phyloP scores from a whole-genome alignment of 495 filamentous ascomycete species.

The Wilcoxina mikolae region DNA sequence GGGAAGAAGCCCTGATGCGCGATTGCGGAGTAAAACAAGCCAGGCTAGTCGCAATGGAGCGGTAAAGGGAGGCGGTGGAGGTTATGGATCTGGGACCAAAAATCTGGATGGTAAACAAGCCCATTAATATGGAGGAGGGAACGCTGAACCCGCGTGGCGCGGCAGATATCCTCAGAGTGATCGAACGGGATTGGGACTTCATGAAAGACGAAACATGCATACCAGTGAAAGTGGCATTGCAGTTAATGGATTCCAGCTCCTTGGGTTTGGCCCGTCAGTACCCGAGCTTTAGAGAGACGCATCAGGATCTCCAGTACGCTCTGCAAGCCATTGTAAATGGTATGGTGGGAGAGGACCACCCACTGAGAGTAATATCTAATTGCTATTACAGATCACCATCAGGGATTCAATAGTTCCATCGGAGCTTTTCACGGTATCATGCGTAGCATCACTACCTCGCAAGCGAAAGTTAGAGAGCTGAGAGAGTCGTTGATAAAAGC shows the following conservation, averaged over 20 bases:
- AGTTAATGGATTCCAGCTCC: conserved; percentile 85
- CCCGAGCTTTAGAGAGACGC: conserved; percentile 62
- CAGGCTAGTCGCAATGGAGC: conserved; percentile 20
- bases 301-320: conserved; percentile 72
- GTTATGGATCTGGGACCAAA: conserved; percentile 23
- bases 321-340: conserved; percentile 88
- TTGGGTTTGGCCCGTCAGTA: conserved; percentile 81
- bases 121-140: background rate
- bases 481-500: conserved; percentile 71
- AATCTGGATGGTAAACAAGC: conserved; percentile 23
- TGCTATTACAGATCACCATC: conserved; percentile 60
- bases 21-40: conserved; percentile 7
- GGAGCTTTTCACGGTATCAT: conserved; percentile 98
- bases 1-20: conserved; percentile 10
- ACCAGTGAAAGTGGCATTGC: conserved; percentile 80
- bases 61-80: background rate
- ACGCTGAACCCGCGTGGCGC: background rate
- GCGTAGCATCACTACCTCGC: conserved; percentile 74
- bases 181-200: conserved; percentile 77
- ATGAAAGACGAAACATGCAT: conserved; percentile 79
- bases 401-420: conserved; percentile 98
- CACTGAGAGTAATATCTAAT: conserved; percentile 11
- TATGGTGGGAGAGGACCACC: conserved; percentile 15
- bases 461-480: conserved; percentile 65
- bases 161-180: conserved; percentile 48